Evolutionary conservation across 192 early-diverging fungal species (phyloP).

Genomic region (Jimgerdemannia flammicorona): DNA sequence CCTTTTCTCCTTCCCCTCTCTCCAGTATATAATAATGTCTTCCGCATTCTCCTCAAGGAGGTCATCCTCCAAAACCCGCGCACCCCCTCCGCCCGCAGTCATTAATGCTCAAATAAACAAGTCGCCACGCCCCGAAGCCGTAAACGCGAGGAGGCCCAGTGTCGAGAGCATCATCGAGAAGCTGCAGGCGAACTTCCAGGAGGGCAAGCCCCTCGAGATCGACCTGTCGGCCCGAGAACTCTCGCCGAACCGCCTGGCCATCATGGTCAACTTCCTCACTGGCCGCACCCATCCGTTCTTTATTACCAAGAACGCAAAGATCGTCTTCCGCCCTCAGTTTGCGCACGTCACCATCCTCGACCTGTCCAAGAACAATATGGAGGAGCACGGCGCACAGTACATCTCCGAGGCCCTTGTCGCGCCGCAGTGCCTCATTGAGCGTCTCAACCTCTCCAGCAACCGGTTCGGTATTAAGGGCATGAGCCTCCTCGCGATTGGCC

Average conservation of each 20-base stretch:
- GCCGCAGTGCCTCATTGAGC: background rate
- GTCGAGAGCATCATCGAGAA: background rate
- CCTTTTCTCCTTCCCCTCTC: too few relatives aligned
- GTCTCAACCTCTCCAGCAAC: background rate
- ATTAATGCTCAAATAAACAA: background rate
- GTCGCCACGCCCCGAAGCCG: background rate
- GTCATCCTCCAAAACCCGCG: background rate
- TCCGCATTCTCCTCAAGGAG: background rate
- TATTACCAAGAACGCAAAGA: background rate
- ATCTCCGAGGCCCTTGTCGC: background rate
- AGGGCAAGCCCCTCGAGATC: background rate
- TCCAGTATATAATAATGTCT: background rate
- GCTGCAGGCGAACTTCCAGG: background rate
- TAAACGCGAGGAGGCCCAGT: background rate
- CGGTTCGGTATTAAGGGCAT: background rate
- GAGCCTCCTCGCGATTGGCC: background rate
- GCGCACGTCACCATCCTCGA: background rate
- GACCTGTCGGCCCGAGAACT: background rate
- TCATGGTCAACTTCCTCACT: background rate
- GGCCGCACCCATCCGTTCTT: background rate
- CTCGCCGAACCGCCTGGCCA: background rate
- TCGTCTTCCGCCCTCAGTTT: background rate
- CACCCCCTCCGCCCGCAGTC: background rate
- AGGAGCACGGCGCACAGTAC: background rate
- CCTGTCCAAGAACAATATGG: background rate